These are phyloP conservation scores for Saccharomycopsis microspora DNA, from an alignment of 805 yeast species.

Conservation along the genomic window DNA sequence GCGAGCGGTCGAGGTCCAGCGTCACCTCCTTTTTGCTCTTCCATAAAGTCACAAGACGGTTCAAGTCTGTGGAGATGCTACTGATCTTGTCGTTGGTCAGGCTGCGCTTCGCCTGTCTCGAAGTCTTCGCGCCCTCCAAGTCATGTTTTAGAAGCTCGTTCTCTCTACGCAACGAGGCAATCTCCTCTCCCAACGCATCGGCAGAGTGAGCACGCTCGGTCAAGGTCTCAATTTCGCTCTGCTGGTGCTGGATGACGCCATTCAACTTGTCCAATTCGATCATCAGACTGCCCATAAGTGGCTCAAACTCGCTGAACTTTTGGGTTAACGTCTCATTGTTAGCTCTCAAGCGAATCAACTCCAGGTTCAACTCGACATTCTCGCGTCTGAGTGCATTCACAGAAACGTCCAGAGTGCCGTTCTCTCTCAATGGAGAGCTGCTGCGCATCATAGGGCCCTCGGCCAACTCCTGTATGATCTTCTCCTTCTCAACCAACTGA, in stretches of 20 bases:
- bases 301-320: constrained; percentile 35
- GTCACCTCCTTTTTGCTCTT: constrained; percentile 10
- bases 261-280: constrained; percentile 42
- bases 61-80: constrained; percentile 12
- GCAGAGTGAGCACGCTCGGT: constrained; percentile 31
- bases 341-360: constrained; percentile 31
- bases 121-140: constrained; percentile 28
- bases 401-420: neutral
- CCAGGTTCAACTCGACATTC: constrained; percentile 32
- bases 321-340: constrained; percentile 33
- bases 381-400: constrained; percentile 29
- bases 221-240: constrained; percentile 31
- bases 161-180: constrained; percentile 36
- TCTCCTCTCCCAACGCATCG: constrained; percentile 32
- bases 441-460: neutral
- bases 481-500: constrained; percentile 7
- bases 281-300: constrained; percentile 41
- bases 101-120: constrained; percentile 17
- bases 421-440: constrained; percentile 5
- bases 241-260: constrained; percentile 41
- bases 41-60: constrained; percentile 13
- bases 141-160: constrained; percentile 35
- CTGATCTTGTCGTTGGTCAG: constrained; percentile 14
- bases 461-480: neutral
- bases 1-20: constrained; percentile 13